Evolutionary conservation across 2,329 filamentous ascomycete species (phyloP), one percentile per base, ranked within the genome.

Genomic region (Verticillium isaacii): DNA sequence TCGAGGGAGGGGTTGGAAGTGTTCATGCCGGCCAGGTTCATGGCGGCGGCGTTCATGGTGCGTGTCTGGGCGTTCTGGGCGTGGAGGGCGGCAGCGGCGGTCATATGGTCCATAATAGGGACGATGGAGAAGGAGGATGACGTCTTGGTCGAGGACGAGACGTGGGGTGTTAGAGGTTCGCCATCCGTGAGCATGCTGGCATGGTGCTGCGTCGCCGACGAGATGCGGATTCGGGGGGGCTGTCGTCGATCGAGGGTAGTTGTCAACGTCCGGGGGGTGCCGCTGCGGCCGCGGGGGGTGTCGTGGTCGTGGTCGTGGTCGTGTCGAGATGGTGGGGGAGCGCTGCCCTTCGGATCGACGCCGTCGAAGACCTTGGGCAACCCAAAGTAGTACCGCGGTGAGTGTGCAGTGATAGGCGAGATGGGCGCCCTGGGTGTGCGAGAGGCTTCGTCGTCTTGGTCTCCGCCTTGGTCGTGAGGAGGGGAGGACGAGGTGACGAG

Each of bases 1-100:
- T 61, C 58, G 56, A 60, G 61, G 52, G 63, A 54, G 32, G 54
- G 56, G 57, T 64, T 60, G 8, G 63, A 64, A 29, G 57, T 59
- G 23, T 62, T 62, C 61, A 61, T 64, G 29, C 60, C 60, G 52
- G 61, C 61, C 57, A 57, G 52, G 32, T 34, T 57, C 14, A 60
- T 58, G 41, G 57, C 55, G 54, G 37, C 54, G 19, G 57, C 45
- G 41, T 62, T 59, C 25, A 58, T 57, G 32, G 61, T 4, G 19
- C 50, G 29, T 36, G 63, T 59, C 23, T 34, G 23, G 56, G 58
- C 52, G 25, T 60, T 61, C 5, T 60, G 41, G 11, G 60, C 56
- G 56, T 57, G 41, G 50, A 45, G 25, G 29, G 58, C 41, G 29
- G 45, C 58, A 32, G 58, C 50, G 45, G 58, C 58, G 7, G 58